These are phyloP conservation scores for Fusarium tanahbumbuense DNA, from an alignment of 2,329 filamentous ascomycete genomes.

Conservation along the genomic window DNA sequence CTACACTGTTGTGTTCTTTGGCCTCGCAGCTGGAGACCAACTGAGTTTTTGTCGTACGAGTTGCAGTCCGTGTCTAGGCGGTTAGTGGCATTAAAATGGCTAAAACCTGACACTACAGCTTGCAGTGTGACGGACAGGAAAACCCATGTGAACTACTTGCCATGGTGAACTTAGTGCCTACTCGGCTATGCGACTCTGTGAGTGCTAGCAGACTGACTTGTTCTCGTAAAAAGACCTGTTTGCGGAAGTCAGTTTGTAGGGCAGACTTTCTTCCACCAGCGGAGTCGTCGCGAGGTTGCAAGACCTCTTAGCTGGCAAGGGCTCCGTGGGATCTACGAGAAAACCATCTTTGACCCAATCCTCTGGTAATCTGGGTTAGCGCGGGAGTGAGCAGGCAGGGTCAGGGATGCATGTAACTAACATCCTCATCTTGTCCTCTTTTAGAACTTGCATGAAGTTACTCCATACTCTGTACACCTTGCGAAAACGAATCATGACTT, in stretches of 20 bases:
- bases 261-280: slow-evolving; percentile 20
- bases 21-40: background rate
- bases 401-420: slow-evolving; percentile 38
- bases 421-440: slow-evolving; percentile 38
- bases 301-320: background rate
- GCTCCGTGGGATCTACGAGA: slow-evolving; percentile 24
- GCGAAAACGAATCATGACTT: background rate
- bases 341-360: slow-evolving; percentile 38
- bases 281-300: slow-evolving; percentile 3
- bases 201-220: background rate
- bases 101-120: slow-evolving; percentile 14
- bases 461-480: slow-evolving; percentile 5
- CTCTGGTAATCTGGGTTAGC: slow-evolving; percentile 41
- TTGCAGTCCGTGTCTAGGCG: background rate
- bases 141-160: slow-evolving; percentile 21
- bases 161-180: slow-evolving; percentile 4
- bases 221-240: slow-evolving; percentile 12
- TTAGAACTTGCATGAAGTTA: slow-evolving; percentile 31
- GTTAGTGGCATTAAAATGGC: slow-evolving; percentile 7
- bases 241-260: slow-evolving; percentile 15
- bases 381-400: slow-evolving; percentile 37
- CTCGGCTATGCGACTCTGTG: background rate
- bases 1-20: background rate
- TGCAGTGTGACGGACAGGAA: background rate
- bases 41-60: background rate